Evolutionary conservation across 495 filamentous ascomycete species (phyloP), one percentile per base, ranked within the genome.

Genomic region (Clohesyomyces aquaticus): DNA sequence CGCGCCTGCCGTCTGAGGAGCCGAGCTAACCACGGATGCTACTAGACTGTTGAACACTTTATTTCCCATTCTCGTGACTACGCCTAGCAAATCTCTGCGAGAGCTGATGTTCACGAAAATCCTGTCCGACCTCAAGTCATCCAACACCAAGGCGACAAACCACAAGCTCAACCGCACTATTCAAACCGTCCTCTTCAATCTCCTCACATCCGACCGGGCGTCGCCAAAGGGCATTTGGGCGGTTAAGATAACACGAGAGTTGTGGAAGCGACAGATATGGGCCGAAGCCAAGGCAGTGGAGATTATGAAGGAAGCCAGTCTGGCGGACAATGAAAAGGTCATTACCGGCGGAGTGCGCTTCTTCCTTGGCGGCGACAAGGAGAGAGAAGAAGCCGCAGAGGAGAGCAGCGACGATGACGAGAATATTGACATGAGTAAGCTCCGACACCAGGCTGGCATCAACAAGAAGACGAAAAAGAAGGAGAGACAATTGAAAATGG

Each of bases 381-480:
- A 96, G 77, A 83, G 91, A 57, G 94, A 98, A 71, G 93, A 98
- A 66, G 79, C 88, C 48, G 90, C 93, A 38, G 92, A 96, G 53
- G 92, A 96, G 50, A 89, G 84, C 72, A 93, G 89, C 74, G 91
- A 93, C 71, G 87, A 87, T 0, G 84, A 85, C 10, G 89, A 91
- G 19, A 83, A 78, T 16, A 77, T 96, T 26, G 91, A 96, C 72
- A 81, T 98, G 63, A 86, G 82, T 29, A 87, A 87, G 69, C 74
- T 97, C 50, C 90, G 87, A 73, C 93, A 98, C 76, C 89, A 91
- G 69, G 81, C 83, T 41, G 86, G 83, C 9, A 94, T 97, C 76
- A 97, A 96, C 78, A 99, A 98, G 78, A 98, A 98, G 80, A 88
- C 85, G 12, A 91, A 86, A 71, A 98, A 97, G 79, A 87, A 91